Conservation (phyloP, 139 green algal genomes). For the Picochlorum sp. region DNA sequence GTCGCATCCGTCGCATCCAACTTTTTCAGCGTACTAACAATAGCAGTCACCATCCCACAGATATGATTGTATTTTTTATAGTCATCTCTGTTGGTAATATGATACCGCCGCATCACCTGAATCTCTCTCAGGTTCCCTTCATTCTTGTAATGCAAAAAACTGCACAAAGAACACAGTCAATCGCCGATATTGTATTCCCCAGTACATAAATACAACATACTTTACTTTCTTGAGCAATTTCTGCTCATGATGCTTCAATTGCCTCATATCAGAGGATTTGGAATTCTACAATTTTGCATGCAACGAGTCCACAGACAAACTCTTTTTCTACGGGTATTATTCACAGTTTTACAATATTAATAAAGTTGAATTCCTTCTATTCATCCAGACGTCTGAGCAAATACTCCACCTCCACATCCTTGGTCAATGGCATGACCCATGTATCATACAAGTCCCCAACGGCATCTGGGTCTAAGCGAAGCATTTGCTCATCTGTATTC, state of each 20-base stretch:
- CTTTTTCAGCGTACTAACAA: conserved; percentile 39
- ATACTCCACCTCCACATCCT: conserved; percentile 90
- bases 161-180: conserved; percentile 1
- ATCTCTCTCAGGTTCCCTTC: conserved; percentile 88
- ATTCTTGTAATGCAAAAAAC: conserved; percentile 91
- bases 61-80: conserved; percentile 95
- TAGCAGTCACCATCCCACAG: conserved; percentile 61
- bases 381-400: conserved; percentile 66
- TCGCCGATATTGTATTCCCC: background rate
- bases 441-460: conserved; percentile 81
- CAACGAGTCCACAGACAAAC: background rate
- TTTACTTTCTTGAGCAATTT: conserved; percentile 98
- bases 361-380: background rate
- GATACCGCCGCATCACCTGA: conserved; percentile 92
- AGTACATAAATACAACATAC: background rate
- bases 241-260: conserved; percentile 94
- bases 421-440: conserved; percentile 96
- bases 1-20: conserved; percentile 74
- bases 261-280: conserved; percentile 57
- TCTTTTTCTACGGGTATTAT: background rate
- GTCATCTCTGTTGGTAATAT: conserved; percentile 94
- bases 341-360: background rate
- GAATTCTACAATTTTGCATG: background rate
- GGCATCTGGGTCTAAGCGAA: conserved; percentile 52
- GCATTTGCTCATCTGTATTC: conserved; percentile 6